A percentile compares a stretch with the other conserved stretches of the same genome.
These are phyloP conservation scores for Gaeumannomyces sp. DNA, from an alignment of 2,329 filamentous ascomycete genomes.

Conservation along the genomic window DNA sequence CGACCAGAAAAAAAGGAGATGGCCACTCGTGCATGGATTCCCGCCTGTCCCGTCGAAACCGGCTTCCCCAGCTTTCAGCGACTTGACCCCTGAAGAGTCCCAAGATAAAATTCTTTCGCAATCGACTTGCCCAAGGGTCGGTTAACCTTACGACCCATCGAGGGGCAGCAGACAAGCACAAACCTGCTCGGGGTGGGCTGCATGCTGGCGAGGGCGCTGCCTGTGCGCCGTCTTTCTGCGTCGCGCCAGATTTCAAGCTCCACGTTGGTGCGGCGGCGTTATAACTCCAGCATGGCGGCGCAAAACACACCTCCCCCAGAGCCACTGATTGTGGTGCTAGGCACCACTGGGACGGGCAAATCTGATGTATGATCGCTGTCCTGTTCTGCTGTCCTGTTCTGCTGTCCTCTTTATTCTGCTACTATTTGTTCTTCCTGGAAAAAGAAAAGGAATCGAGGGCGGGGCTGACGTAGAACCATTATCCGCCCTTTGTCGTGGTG, in stretches of 20 bases:
- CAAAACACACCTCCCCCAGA: slow-evolving; percentile 31
- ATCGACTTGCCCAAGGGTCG: neutral
- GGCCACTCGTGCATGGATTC: neutral
- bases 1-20: neutral
- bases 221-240: neutral
- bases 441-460: neutral
- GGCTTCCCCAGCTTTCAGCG: neutral
- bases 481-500: neutral
- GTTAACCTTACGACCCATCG: neutral
- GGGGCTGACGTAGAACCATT: neutral
- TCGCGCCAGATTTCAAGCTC: neutral
- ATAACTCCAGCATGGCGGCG: slow-evolving; percentile 26
- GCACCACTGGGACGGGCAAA: slow-evolving; percentile 89
- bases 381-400: neutral
- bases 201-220: slow-evolving; percentile 2
- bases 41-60: too few species aligned
- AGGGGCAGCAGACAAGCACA: neutral
- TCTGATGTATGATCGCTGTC: slow-evolving; percentile 61
- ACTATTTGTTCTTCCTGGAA: too few species aligned
- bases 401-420: too few species aligned
- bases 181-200: neutral
- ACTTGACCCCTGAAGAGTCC: neutral
- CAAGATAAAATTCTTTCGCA: neutral
- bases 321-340: slow-evolving; percentile 75
- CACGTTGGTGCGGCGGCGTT: slow-evolving; percentile 10